These are phyloP conservation scores for Flaveria floridana DNA, from an alignment of 140 eudicot genomes.

Conservation along the genomic window DNA sequence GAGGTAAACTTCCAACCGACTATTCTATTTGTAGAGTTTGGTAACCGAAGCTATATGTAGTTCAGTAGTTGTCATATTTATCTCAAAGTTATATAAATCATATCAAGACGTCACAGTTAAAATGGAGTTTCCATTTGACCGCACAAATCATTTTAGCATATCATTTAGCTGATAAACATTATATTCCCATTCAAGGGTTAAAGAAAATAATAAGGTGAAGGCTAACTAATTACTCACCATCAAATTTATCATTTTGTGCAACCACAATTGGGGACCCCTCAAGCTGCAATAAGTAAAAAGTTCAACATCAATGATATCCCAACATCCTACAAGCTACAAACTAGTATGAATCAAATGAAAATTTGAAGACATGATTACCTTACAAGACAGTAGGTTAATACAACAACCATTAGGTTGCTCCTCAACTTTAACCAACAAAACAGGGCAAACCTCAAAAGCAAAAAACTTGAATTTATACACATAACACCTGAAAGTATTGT, in stretches of 20 bases:
- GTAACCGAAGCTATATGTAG: constrained; percentile 7
- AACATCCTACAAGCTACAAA: constrained; percentile 16
- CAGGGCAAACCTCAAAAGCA: constrained; percentile 89
- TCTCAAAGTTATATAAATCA: not conserved
- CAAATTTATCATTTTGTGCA: constrained; percentile 91
- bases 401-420: constrained; percentile 82
- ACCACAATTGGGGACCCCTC: constrained; percentile 95
- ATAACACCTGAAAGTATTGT: constrained; percentile 81
- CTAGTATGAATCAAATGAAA: not conserved
- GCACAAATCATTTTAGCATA: not conserved
- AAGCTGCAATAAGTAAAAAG: constrained; percentile 50
- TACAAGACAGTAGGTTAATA: constrained; percentile 87
- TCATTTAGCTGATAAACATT: constrained; percentile 1
- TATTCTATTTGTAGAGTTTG: not conserved
- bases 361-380: constrained; percentile 46
- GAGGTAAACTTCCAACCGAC: not conserved
- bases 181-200: not conserved
- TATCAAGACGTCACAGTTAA: not conserved
- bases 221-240: constrained; percentile 51
- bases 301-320: not conserved
- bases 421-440: constrained; percentile 79
- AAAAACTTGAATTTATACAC: constrained; percentile 79
- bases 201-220: constrained; percentile 15
- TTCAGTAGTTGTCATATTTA: not conserved
- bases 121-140: not conserved